Base-by-base conservation (phyloP, 495 filamentous ascomycete species). In the Penicillium verhagenii region DNA sequence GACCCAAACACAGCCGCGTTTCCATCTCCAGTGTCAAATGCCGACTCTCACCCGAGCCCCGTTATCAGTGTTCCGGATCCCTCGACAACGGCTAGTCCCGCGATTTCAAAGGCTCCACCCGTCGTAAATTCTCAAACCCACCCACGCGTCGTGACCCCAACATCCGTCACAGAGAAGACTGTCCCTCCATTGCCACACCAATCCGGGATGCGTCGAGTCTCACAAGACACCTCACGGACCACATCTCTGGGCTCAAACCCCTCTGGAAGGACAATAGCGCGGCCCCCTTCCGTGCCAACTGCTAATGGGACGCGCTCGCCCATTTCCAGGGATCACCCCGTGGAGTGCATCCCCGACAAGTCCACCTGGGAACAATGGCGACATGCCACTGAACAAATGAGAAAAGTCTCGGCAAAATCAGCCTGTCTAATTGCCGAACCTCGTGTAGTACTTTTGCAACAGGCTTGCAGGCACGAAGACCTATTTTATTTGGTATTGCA, bases 401-500 rank as follows among this genome's bases (percentile, higher is more conserved):
- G 13, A 19, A 33, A 4, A 16, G 20, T 16, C 6, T 31, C 28
- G 31, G 6, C 26, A 2, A 25, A 6, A 14, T 11, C 47, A 3
- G 14, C 20, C 21, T 23, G n/a, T 3, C 0, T 16, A 13, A 35
- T 42, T 44, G 29, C 23, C 24, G 16, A 8, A 39, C 79, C 83
- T n/a, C 72, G 88, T 43, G 62, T 84, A 23, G 57, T 69, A 37
- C 72, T 89, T 1, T 60, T 92, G 4, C 53, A 44, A 4, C 70
- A 84, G n/a, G 87, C 88, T 0, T 87, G 82, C 58, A 8, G 46
- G 2, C 42, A 67, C 0, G 65, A 76, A 9, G 89, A 92, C 57
- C 50, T 72, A 23, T 80, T 88, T 60, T 92, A 87, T 60, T 42
- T 91, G 46, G 74, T 74, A 10, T 62, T 90, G 5, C 89, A 92